Percentiles rank a stretch among this genome's conserved stretches.
Evolutionary conservation across 257 asterid species (phyloP).

Genomic region (Nemophila menziesii): DNA sequence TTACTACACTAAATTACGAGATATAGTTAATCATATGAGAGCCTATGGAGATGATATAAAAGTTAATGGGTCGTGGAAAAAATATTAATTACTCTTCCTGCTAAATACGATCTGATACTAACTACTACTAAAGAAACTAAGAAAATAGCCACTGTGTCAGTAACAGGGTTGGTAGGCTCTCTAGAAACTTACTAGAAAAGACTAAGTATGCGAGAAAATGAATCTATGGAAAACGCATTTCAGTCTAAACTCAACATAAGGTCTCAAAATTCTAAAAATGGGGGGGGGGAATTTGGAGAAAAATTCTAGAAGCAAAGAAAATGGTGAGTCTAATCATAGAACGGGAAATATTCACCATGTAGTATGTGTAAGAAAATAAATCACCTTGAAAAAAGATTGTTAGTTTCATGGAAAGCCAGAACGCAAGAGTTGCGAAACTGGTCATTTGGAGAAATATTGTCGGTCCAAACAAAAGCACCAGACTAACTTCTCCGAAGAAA

Average conservation of each 20-base stretch:
- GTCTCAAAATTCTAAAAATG: neutral
- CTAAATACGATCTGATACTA: neutral
- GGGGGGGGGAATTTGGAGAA: too few relatives aligned
- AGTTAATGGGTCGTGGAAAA: neutral
- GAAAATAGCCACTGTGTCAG: neutral
- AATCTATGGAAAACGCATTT: neutral
- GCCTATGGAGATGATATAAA: too few relatives aligned
- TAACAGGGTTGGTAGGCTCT: neutral
- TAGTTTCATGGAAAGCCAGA: neutral
- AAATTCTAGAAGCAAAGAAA: too few relatives aligned
- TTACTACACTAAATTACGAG: too few relatives aligned
- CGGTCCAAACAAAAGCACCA: neutral
- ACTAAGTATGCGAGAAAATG: neutral
- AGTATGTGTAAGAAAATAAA: too few relatives aligned
- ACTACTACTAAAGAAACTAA: neutral
- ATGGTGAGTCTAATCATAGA: too few relatives aligned
- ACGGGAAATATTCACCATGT: too few relatives aligned
- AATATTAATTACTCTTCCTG: neutral
- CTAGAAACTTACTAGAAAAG: constrained; percentile 1
- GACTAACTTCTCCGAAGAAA: neutral
- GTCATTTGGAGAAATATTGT: neutral
- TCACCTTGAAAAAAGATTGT: too few relatives aligned
- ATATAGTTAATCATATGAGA: too few relatives aligned
- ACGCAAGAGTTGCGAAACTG: neutral
- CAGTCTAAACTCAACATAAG: neutral